Conservation (phyloP, 257 asterid genomes). For the Eustoma russellianum region DNA sequence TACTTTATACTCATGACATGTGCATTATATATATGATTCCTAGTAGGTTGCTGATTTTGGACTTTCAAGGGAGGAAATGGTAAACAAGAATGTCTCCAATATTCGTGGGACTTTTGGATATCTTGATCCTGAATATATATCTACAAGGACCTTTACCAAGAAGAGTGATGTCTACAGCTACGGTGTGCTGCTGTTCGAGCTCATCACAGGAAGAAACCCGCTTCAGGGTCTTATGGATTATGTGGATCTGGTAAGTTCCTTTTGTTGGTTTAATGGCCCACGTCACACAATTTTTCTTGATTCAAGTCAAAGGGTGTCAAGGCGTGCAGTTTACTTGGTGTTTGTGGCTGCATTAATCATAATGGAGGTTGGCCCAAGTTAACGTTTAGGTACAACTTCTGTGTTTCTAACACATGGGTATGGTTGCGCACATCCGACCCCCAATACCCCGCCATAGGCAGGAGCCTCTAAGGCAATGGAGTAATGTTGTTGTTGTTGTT, state of each 20-base stretch:
- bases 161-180: conserved; percentile 91
- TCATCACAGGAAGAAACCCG: conserved; percentile 83
- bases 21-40: not conserved
- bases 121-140: conserved; percentile 91
- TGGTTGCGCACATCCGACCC: too few species aligned
- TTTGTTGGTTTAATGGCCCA: not conserved
- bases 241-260: conserved; percentile 69
- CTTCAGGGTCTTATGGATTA: conserved; percentile 87
- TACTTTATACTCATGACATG: too few species aligned
- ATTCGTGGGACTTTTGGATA: conserved; percentile 89
- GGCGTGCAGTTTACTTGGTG: not conserved
- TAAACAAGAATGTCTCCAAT: conserved; percentile 54
- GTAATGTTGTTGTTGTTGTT: too few species aligned
- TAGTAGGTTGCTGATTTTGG: conserved; percentile 89
- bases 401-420: too few species aligned
- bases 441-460: too few species aligned
- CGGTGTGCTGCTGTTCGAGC: conserved; percentile 86
- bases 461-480: too few species aligned
- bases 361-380: too few species aligned
- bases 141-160: conserved; percentile 78
- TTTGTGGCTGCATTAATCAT: too few species aligned
- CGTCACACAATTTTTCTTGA: not conserved
- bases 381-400: too few species aligned
- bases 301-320: not conserved
- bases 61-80: conserved; percentile 91